A percentile compares a stretch with the other conserved stretches of the same genome.
These are phyloP conservation scores for Flaveria floridana DNA, from an alignment of 140 eudicot species.

Conservation along the genomic window DNA sequence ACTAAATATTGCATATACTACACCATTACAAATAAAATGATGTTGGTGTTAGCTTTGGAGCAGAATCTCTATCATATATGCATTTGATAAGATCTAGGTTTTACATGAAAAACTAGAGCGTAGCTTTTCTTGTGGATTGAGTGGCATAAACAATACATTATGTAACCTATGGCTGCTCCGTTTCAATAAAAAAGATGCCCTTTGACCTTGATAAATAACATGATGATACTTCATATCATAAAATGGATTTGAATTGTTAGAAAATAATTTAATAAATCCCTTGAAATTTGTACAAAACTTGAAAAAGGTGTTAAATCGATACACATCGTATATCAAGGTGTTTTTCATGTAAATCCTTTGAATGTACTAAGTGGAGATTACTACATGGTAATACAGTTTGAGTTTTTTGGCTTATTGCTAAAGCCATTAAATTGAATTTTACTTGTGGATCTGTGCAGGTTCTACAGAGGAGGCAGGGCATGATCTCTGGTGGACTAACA, in stretches of 20 bases:
- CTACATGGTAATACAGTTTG: background rate
- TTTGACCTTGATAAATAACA: background rate
- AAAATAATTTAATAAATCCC: background rate
- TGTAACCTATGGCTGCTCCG: background rate
- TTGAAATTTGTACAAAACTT: background rate
- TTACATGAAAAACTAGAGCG: background rate
- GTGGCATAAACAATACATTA: background rate
- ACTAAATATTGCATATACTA: too few relatives aligned
- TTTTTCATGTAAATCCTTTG: background rate
- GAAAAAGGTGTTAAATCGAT: background rate
- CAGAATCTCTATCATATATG: background rate
- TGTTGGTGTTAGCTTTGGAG: background rate
- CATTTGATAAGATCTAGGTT: background rate
- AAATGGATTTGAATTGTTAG: background rate
- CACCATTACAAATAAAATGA: background rate
- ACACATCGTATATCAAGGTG: background rate
- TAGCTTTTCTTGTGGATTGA: background rate
- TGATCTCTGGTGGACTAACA: slow-evolving; percentile 71
- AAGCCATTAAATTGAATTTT: background rate
- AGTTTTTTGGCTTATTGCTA: background rate
- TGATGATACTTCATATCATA: slow-evolving; percentile 10
- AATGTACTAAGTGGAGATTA: background rate
- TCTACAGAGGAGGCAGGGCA: slow-evolving; percentile 76
- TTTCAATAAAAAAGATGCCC: background rate
- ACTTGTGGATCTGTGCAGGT: slow-evolving; percentile 47